Base-by-base conservation (phyloP, 495 filamentous ascomycete genomes). In the Astrothelium macrocarpum region DNA sequence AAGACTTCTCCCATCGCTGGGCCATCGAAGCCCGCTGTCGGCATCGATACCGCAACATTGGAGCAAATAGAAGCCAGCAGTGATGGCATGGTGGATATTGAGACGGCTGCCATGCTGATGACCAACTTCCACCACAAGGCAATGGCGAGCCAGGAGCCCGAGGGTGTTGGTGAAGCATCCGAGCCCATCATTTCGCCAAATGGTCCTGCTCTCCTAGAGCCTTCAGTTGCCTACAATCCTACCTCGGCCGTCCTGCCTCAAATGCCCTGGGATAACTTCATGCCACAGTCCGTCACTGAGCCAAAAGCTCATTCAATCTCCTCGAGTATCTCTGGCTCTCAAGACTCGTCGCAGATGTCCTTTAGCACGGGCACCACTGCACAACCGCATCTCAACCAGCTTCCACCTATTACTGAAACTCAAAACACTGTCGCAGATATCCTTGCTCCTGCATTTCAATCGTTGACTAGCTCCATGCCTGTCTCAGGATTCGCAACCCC, bases 51-150 rank as follows among this genome's bases (percentile, higher is more conserved):
- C 28, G 87, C 90, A 32, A 87, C 91, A 34, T 79, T 97, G 70
- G 94, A 97, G 78, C 92, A 97, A 75, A 90, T 96, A 65, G 92
- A 96, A 77, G 90, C 89, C 66, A 90, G 87, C 78, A 90, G 85
- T 78, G 94, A 98, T 75, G 91, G 90, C 75, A 90, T 94, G 82
- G 90, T 95, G 74, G 93, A 97, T 79, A 85, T 97, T 75, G 94
- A 98, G 83, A 93, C 91, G 72, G 94, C 94, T 71, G 94, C 95
- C 67, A 96, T 96, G 90, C 85, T 98, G 80, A 94, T 98, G 83
- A 94, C 95, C 73, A 90, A 97, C 78, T 88, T 97, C 75, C 95
- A 95, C 79, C 91, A 97, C 78, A 95, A 96, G 78, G 93, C 94
- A 42, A 92, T 90, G 78, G 88, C 84, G 64, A 81, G 80, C 68